Conservation (phyloP, 306 rosid species). For the Sindora glabra region DNA sequence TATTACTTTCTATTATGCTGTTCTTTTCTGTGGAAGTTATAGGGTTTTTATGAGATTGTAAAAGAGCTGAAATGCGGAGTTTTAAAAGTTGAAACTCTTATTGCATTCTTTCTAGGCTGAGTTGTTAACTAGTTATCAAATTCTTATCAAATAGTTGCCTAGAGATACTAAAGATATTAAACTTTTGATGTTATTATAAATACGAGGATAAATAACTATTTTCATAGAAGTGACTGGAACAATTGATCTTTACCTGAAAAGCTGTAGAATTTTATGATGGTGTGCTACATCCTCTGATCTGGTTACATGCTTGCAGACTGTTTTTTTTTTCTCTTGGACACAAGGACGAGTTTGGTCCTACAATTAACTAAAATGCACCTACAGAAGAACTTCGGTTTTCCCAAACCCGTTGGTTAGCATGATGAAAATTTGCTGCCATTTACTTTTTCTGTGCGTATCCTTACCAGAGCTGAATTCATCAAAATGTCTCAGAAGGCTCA, state of each 20-base stretch:
- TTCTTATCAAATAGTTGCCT: background rate
- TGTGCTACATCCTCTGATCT: slow-evolving; percentile 1
- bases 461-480: slow-evolving; percentile 22
- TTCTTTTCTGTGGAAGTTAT: background rate
- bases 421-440: slow-evolving; percentile 19
- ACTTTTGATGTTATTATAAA: background rate
- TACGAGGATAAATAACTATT: background rate
- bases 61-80: background rate
- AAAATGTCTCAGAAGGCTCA: slow-evolving; percentile 28
- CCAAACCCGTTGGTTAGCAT: slow-evolving; percentile 13
- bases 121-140: background rate
- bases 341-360: slow-evolving; percentile 7
- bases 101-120: background rate
- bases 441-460: slow-evolving; percentile 13
- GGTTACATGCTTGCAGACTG: slow-evolving; percentile 16
- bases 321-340: slow-evolving; percentile 5
- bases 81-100: background rate
- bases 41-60: background rate
- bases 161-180: background rate
- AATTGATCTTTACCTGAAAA: background rate
- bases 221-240: background rate
- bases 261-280: background rate
- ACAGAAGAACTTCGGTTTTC: slow-evolving; percentile 11
- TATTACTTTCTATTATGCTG: background rate
- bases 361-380: slow-evolving; percentile 19